Evolutionary conservation across 228 moss, liverwort and hornwort species (phyloP).

Genomic region (Sphagnum magellanicum): DNA sequence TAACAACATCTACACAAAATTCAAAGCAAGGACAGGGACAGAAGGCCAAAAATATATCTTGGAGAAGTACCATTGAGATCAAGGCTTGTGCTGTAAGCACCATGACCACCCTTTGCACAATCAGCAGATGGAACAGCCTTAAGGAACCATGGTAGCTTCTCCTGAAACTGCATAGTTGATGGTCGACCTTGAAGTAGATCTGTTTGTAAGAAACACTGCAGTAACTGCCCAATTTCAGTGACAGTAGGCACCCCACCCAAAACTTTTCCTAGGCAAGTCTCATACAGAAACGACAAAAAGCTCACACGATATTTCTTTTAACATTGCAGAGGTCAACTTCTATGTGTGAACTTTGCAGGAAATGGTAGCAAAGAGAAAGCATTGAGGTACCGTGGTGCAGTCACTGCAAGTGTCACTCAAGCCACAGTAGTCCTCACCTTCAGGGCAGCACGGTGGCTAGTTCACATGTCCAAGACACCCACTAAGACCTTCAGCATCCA

Average conservation of each 20-base stretch:
- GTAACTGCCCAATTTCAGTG: neutral
- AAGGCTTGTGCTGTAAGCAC: conserved; percentile 84
- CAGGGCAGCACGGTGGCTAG: conserved; percentile 94
- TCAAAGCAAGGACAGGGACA: no score
- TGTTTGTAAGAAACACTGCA: conserved; percentile 87
- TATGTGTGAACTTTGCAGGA: neutral
- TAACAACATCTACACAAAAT: no score
- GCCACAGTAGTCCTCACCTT: conserved; percentile 72
- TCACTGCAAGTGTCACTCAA: conserved; percentile 72
- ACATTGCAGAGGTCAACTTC: no score
- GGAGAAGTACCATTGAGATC: conserved; percentile 61
- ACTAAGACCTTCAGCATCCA: no score
- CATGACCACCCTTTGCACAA: conserved; percentile 97
- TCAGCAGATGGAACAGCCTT: conserved; percentile 90
- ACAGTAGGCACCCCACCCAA: neutral
- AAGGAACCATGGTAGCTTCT: conserved; percentile 96
- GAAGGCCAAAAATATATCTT: no score
- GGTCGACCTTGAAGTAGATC: conserved; percentile 83
- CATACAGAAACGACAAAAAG: no score
- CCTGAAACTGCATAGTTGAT: conserved; percentile 72
- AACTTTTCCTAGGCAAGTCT: no score
- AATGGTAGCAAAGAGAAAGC: neutral
- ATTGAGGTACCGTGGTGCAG: conserved; percentile 78
- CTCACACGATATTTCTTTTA: no score
- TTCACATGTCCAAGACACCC: conserved; percentile 5